A percentile compares a stretch with the other conserved stretches of the same genome.
These are phyloP conservation scores for Colletotrichum sojae DNA, from an alignment of 2,329 filamentous ascomycete genomes.

Conservation along the genomic window DNA sequence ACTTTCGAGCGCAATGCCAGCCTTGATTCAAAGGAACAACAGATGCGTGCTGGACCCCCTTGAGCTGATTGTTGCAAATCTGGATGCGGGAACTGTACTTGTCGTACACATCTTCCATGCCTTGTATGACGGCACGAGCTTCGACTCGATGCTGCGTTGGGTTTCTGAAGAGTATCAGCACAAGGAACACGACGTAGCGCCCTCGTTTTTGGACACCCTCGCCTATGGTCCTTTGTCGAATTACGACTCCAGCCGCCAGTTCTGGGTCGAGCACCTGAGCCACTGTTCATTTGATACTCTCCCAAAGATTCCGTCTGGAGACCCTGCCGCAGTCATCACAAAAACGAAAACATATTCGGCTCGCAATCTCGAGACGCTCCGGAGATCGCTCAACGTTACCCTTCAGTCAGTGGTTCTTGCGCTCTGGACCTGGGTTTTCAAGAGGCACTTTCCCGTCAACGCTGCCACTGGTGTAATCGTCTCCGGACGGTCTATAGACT, in stretches of 20 bases:
- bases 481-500: conserved; percentile 81
- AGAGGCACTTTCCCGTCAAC: conserved; percentile 60
- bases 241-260: conserved; percentile 60
- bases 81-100: conserved; percentile 56
- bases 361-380: conserved; percentile 62
- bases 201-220: conserved; percentile 77
- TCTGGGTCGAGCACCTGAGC: conserved; percentile 76
- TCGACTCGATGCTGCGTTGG: conserved; percentile 75
- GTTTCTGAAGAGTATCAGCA: conserved; percentile 67
- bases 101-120: conserved; percentile 85
- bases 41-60: conserved; percentile 65
- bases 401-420: conserved; percentile 85
- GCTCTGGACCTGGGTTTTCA: conserved; percentile 77
- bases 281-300: conserved; percentile 47
- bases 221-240: conserved; percentile 76
- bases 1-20: conserved; percentile 53
- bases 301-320: conserved; percentile 34
- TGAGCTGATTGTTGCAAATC: conserved; percentile 60
- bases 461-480: conserved; percentile 80
- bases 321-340: conserved; percentile 14
- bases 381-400: conserved; percentile 77
- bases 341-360: conserved; percentile 26
- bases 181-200: conserved; percentile 51
- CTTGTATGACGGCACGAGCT: conserved; percentile 87
- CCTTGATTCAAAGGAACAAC: conserved; percentile 70